A percentile compares a stretch with the other conserved stretches of the same genome.
phyloP scores from a whole-genome alignment of 2,329 filamentous ascomycete species.

The Hypoxylon sp. region DNA sequence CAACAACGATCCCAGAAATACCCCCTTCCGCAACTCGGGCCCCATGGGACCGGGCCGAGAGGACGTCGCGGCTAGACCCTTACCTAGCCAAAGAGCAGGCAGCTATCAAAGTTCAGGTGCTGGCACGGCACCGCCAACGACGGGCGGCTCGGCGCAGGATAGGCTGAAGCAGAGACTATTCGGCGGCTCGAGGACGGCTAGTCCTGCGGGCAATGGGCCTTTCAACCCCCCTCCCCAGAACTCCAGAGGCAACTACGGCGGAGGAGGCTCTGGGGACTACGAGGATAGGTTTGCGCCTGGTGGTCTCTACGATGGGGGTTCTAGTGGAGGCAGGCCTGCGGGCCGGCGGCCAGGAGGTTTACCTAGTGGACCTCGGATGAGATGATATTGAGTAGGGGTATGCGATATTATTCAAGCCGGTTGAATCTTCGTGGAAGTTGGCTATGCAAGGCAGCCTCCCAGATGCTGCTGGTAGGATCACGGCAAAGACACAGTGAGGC shows the following conservation, averaged over 20 bases:
- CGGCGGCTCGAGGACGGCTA: constrained; percentile 67
- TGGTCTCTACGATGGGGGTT: constrained; percentile 54
- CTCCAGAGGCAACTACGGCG: constrained; percentile 39
- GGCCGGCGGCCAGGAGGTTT: constrained; percentile 50
- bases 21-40: constrained; percentile 48
- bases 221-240: constrained; percentile 54
- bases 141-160: constrained; percentile 75
- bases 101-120: constrained; percentile 71
- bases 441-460: constrained; percentile 12
- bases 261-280: constrained; percentile 50
- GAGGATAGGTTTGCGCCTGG: constrained; percentile 58
- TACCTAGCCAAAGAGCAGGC: constrained; percentile 76
- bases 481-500: constrained; percentile 12
- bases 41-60: constrained; percentile 46
- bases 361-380: constrained; percentile 52
- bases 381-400: constrained; percentile 44
- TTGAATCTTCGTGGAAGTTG: constrained; percentile 1
- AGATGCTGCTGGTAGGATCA: constrained; percentile 7
- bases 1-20: constrained; percentile 44
- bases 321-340: constrained; percentile 45
- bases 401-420: background rate
- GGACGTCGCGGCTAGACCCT: constrained; percentile 61
- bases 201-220: constrained; percentile 58
- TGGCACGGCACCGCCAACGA: constrained; percentile 48
- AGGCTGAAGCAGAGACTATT: constrained; percentile 82